Percentiles rank a stretch among this genome's conserved stretches.
Evolutionary conservation across 2,329 filamentous ascomycete genomes (phyloP).

Genomic region (Arthrobotrys conoides): DNA sequence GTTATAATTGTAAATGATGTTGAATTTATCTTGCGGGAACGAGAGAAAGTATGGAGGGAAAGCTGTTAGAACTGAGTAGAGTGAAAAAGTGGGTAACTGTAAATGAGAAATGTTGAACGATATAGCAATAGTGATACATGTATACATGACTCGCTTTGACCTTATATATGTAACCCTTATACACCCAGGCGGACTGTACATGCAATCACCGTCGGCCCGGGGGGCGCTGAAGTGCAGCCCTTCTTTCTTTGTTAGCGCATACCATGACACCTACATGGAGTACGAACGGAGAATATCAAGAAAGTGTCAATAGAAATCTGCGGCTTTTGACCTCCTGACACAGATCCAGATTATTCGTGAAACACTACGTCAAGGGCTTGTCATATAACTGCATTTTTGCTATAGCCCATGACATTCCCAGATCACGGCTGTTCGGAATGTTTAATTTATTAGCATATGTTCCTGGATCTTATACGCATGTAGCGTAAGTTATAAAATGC

Average conservation of each 20-base stretch:
- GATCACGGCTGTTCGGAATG: slow-evolving; percentile 32
- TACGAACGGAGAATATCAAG: neutral
- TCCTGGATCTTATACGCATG: slow-evolving; percentile 8
- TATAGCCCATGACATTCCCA: neutral
- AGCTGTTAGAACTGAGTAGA: no score
- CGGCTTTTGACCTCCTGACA: slow-evolving; percentile 23
- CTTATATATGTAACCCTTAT: slow-evolving; percentile 33
- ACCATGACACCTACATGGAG: neutral
- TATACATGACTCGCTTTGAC: slow-evolving; percentile 23
- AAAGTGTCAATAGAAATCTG: slow-evolving; percentile 4
- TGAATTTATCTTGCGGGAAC: no score
- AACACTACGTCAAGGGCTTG: slow-evolving; percentile 30
- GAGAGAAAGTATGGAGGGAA: no score
- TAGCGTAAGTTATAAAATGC: slow-evolving; percentile 43
- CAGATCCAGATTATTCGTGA: slow-evolving; percentile 36
- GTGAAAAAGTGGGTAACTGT: no score
- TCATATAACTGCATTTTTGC: slow-evolving; percentile 24
- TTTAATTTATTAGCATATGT: slow-evolving; percentile 44
- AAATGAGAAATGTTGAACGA: no score
- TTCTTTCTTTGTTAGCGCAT: slow-evolving; percentile 7
- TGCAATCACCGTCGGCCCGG: slow-evolving; percentile 53
- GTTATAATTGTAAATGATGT: no score
- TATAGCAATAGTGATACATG: neutral
- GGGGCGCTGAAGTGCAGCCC: slow-evolving; percentile 27
- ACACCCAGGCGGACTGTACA: slow-evolving; percentile 36